phyloP scores from a whole-genome alignment of 129 eudicot genomes.

The Tagetes erecta region DNA sequence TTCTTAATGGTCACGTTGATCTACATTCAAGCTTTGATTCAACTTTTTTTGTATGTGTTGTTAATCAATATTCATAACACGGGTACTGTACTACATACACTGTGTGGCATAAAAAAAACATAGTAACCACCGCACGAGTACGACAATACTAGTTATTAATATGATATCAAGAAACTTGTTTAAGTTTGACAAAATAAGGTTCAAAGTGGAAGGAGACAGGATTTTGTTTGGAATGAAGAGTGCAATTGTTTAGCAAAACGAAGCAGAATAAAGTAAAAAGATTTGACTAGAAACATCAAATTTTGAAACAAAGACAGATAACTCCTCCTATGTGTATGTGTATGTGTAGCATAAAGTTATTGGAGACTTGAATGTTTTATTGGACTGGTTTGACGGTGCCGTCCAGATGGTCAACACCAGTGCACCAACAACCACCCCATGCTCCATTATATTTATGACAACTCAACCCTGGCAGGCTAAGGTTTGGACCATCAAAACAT shows the following conservation, averaged over 20 bases:
- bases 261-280: slow-evolving; percentile 21
- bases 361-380: slow-evolving; percentile 29
- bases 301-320: slow-evolving; percentile 18
- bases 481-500: neutral
- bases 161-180: neutral
- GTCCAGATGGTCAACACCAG: slow-evolving; percentile 31
- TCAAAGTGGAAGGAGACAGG: neutral
- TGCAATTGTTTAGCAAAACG: neutral
- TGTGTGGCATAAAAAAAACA: no score
- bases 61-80: neutral
- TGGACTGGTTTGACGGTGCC: slow-evolving; percentile 41
- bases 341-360: neutral
- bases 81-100: no score
- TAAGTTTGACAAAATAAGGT: neutral
- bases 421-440: slow-evolving; percentile 10
- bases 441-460: slow-evolving; percentile 19
- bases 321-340: neutral
- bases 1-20: slow-evolving; percentile 17
- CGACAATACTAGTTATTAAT: neutral
- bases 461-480: neutral
- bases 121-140: neutral
- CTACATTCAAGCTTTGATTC: neutral
- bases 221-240: slow-evolving; percentile 9
- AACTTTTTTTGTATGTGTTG: neutral
- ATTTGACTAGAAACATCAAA: slow-evolving; percentile 33